A percentile compares a stretch with the other conserved stretches of the same genome.
phyloP scores from a whole-genome alignment of 345 rosid species.

The Euphorbia pulcherrima region DNA sequence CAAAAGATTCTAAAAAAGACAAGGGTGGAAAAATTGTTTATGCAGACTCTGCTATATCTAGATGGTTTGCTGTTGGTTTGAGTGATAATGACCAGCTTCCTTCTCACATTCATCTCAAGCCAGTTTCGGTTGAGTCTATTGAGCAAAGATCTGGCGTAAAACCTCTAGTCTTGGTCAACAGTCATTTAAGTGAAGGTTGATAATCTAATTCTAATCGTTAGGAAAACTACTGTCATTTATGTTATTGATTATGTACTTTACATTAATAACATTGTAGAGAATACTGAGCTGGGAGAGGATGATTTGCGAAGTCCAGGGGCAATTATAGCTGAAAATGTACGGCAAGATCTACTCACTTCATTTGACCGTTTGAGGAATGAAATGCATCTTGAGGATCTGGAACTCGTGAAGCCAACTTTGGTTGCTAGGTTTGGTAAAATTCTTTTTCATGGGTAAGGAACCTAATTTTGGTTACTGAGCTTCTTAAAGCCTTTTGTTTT shows the following conservation, averaged over 20 bases:
- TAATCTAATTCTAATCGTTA: background rate
- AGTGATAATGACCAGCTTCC: conserved; percentile 32
- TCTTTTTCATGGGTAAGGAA: conserved; percentile 41
- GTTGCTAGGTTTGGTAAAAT: conserved; percentile 59
- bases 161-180: conserved; percentile 35
- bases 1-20: conserved; percentile 5
- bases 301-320: conserved; percentile 31
- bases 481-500: background rate
- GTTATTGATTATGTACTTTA: background rate
- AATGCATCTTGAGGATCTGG: conserved; percentile 17
- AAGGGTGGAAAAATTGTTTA: conserved; percentile 30
- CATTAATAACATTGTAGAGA: conserved; percentile 10
- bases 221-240: background rate
- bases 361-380: conserved; percentile 30
- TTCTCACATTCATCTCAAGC: conserved; percentile 32
- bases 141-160: conserved; percentile 28
- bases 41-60: conserved; percentile 28
- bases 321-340: conserved; percentile 40
- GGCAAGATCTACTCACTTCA: conserved; percentile 41
- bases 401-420: conserved; percentile 34
- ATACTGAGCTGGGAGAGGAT: conserved; percentile 18
- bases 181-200: conserved; percentile 26
- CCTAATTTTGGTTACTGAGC: background rate
- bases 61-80: conserved; percentile 51
- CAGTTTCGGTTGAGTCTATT: conserved; percentile 28